Evolutionary conservation across 768 basidiomycete species (phyloP).

Genomic region (Mycena galopus): DNA sequence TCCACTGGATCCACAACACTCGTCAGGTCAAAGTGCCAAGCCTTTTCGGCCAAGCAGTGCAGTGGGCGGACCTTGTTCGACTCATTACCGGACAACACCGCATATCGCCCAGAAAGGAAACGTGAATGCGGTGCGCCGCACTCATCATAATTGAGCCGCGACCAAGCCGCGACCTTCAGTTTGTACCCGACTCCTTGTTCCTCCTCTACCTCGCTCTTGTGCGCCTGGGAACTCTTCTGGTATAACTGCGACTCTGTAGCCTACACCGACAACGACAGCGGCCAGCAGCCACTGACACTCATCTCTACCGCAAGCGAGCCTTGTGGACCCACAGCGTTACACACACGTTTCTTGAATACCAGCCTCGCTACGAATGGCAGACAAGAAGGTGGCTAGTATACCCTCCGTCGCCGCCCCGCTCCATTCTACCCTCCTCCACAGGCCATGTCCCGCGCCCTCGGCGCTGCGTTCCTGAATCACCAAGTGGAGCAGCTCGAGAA

Average conservation of each 20-base stretch:
- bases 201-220: slow-evolving; percentile 2
- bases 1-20: no score
- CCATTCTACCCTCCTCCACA: slow-evolving; percentile 39
- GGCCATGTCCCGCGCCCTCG: slow-evolving; percentile 89
- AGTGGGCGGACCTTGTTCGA: no score
- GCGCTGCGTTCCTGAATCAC: slow-evolving; percentile 88
- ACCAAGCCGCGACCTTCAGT: slow-evolving; percentile 17
- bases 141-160: no score
- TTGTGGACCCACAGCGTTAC: background rate
- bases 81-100: no score
- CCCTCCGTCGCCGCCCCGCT: background rate
- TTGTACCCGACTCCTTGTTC: background rate
- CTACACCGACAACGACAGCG: background rate
- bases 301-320: background rate
- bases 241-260: background rate
- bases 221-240: background rate
- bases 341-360: background rate
- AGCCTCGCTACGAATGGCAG: slow-evolving; percentile 50
- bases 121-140: no score
- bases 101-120: slow-evolving; percentile 16
- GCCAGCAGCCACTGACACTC: background rate
- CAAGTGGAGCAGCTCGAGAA: slow-evolving; percentile 92
- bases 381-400: slow-evolving; percentile 44
- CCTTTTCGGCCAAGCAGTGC: no score
- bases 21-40: no score